Evolutionary conservation across 768 basidiomycete genomes (phyloP).

Genomic region (Mycena pura): DNA sequence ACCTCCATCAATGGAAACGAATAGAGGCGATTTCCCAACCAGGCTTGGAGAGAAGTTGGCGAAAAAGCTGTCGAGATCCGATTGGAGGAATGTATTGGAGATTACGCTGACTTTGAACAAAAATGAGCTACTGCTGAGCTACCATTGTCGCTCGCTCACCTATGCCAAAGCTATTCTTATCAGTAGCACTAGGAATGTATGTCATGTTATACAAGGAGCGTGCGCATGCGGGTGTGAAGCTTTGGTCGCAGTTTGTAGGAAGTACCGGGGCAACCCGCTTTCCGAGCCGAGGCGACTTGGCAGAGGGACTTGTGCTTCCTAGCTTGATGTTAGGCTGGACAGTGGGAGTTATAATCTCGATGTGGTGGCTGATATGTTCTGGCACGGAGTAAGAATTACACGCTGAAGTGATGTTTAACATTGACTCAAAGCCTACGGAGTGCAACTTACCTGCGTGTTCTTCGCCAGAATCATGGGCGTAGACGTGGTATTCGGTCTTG

Average conservation of each 20-base stretch:
- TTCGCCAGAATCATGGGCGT: conserved; percentile 34
- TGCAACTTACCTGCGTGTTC: conserved; percentile 37
- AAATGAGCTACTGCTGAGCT: not conserved
- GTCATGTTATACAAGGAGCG: conserved; percentile 43
- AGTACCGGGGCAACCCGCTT: conserved; percentile 20
- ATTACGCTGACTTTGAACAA: conserved; percentile 47
- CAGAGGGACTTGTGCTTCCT: not conserved
- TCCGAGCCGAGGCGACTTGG: not conserved
- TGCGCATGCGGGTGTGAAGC: conserved; percentile 38
- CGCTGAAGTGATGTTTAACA: conserved; percentile 28
- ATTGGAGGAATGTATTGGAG: conserved; percentile 47
- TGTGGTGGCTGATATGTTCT: conserved; percentile 31
- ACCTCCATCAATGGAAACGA: conserved; percentile 58
- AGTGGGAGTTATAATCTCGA: conserved; percentile 45
- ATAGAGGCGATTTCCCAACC: conserved; percentile 45
- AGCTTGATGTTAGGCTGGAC: conserved; percentile 37
- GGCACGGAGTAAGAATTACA: conserved; percentile 43
- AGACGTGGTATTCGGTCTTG: conserved; percentile 41
- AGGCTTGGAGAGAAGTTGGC: conserved; percentile 47
- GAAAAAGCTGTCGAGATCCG: conserved; percentile 51
- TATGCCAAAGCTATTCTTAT: conserved; percentile 41
- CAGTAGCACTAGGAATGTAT: conserved; percentile 37
- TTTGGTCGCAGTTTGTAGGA: conserved; percentile 30
- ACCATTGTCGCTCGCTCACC: conserved; percentile 16
- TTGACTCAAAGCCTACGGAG: too few relatives aligned